Conservation (phyloP, 2,329 filamentous ascomycete species). For the Botrytis porri region DNA sequence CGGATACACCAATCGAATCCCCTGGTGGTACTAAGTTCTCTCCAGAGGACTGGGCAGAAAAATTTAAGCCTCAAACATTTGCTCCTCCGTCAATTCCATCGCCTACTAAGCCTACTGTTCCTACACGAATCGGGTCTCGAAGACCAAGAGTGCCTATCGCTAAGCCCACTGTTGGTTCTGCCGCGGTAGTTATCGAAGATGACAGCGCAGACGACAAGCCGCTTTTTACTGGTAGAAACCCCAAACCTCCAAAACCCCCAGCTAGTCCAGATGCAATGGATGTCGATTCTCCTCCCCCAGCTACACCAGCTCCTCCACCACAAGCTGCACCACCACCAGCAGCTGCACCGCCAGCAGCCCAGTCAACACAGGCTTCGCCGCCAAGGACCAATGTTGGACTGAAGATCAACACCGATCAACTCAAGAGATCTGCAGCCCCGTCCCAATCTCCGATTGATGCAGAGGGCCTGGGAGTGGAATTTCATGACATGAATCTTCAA, state of each 20-base stretch:
- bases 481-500: constrained; percentile 43
- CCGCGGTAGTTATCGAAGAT: constrained; percentile 34
- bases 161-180: constrained; percentile 33
- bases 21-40: constrained; percentile 36
- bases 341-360: neutral
- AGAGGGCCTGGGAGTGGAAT: constrained; percentile 40
- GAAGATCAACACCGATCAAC: constrained; percentile 53
- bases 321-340: neutral
- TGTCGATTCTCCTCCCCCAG: constrained; percentile 52
- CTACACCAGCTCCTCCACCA: neutral
- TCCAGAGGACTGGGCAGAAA: constrained; percentile 34
- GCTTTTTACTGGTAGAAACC: constrained; percentile 36
- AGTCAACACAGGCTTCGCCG: constrained; percentile 41
- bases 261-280: constrained; percentile 61
- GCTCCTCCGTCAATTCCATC: constrained; percentile 29
- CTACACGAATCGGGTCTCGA: constrained; percentile 24
- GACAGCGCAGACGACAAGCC: constrained; percentile 34
- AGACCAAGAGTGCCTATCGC: constrained; percentile 27
- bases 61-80: constrained; percentile 38
- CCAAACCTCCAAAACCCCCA: constrained; percentile 15
- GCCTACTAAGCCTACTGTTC: constrained; percentile 15
- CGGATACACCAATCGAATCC: constrained; percentile 30
- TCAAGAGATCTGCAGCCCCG: constrained; percentile 43
- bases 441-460: constrained; percentile 27
- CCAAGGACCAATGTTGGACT: constrained; percentile 53